phyloP scores from a whole-genome alignment of 345 rosid species.

The Gynandropsis gynandra region DNA sequence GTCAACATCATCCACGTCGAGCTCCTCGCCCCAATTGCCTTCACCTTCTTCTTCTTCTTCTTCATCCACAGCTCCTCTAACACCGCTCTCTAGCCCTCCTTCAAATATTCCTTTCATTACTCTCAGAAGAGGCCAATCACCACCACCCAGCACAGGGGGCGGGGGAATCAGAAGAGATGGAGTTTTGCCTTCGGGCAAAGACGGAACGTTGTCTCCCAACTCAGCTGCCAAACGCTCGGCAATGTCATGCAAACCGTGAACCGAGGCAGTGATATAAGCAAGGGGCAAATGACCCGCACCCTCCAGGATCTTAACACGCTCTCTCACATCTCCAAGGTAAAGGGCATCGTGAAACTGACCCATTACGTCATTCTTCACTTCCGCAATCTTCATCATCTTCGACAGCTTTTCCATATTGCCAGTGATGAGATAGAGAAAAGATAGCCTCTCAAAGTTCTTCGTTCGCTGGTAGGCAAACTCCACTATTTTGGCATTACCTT shows the following conservation, averaged over 20 bases:
- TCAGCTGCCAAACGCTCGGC: constrained; percentile 59
- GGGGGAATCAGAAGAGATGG: constrained; percentile 74
- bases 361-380: constrained; percentile 79
- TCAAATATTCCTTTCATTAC: constrained; percentile 82
- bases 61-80: constrained; percentile 48
- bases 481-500: constrained; percentile 77
- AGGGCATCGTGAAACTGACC: constrained; percentile 88
- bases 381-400: constrained; percentile 83
- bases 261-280: constrained; percentile 70
- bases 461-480: constrained; percentile 91
- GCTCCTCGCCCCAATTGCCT: constrained; percentile 77
- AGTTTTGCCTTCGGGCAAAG: constrained; percentile 52
- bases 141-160: constrained; percentile 53
- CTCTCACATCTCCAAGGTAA: constrained; percentile 69
- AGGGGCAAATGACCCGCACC: constrained; percentile 76
- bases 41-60: constrained; percentile 61
- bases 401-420: constrained; percentile 73
- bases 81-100: constrained; percentile 57
- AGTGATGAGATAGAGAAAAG: constrained; percentile 73
- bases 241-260: constrained; percentile 64
- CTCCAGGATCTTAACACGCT: constrained; percentile 75
- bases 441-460: constrained; percentile 80
- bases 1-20: constrained; percentile 54
- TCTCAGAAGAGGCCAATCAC: constrained; percentile 89
- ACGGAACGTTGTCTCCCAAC: constrained; percentile 61